Percentiles rank a stretch among this genome's conserved stretches.
Evolutionary conservation across 306 rosid species (phyloP).

Genomic region (Cicer pinnatifidum): DNA sequence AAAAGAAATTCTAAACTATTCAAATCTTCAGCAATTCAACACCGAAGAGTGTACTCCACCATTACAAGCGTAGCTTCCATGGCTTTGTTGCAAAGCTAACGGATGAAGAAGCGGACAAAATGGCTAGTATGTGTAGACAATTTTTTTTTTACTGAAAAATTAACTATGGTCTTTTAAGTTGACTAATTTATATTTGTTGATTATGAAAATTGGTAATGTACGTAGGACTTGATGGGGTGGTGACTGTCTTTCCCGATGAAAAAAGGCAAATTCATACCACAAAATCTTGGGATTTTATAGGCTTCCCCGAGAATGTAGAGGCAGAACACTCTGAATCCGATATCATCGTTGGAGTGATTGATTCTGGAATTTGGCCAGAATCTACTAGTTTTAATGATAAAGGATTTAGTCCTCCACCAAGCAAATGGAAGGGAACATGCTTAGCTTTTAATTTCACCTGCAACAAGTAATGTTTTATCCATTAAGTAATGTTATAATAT

Average conservation of each 20-base stretch:
- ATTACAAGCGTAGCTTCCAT: slow-evolving; percentile 54
- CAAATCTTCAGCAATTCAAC: slow-evolving; percentile 10
- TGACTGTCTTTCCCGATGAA: slow-evolving; percentile 57
- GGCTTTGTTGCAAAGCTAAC: slow-evolving; percentile 55
- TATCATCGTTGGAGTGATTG: slow-evolving; percentile 56
- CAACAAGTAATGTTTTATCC: no score
- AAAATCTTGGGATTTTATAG: slow-evolving; percentile 70
- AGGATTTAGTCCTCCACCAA: slow-evolving; percentile 38
- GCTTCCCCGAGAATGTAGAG: slow-evolving; percentile 42
- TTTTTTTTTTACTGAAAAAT: no score
- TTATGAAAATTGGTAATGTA: slow-evolving; percentile 10
- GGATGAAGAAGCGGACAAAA: slow-evolving; percentile 46
- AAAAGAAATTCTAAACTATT: no score
- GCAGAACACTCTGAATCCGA: slow-evolving; percentile 42
- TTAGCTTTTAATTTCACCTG: no score
- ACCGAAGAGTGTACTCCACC: slow-evolving; percentile 42
- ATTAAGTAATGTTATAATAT: no score
- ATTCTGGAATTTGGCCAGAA: slow-evolving; percentile 65
- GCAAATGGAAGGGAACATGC: no score
- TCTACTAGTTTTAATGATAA: slow-evolving; percentile 52
- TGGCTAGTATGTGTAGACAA: slow-evolving; percentile 38
- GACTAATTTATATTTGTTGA: not conserved
- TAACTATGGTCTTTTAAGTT: no score
- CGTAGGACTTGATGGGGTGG: slow-evolving; percentile 50
- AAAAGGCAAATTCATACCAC: slow-evolving; percentile 52